Conservation (phyloP, 208 protist species). For the Lotmaria passim region DNA sequence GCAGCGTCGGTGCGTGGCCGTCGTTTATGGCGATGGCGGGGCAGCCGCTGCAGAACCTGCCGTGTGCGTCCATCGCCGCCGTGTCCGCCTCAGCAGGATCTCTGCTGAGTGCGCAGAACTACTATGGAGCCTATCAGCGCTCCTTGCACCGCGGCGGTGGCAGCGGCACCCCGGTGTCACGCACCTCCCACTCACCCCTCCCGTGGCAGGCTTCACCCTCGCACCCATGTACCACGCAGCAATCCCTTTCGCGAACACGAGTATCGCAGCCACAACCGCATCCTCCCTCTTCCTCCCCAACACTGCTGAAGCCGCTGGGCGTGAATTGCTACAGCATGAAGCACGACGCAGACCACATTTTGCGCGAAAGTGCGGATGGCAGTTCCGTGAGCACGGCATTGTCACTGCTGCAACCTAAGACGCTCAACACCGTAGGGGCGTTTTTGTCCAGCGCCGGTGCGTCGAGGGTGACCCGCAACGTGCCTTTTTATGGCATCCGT, state of each 20-base stretch:
- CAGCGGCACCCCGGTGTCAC: not conserved
- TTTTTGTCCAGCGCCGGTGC: not conserved
- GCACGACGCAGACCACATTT: too few species aligned
- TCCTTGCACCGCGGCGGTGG: not conserved
- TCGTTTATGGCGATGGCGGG: not conserved
- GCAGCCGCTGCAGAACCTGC: not conserved
- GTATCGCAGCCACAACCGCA: too few species aligned
- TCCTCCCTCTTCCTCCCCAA: too few species aligned
- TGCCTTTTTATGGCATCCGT: slow-evolving; percentile 15
- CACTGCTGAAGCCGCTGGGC: too few species aligned
- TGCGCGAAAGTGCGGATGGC: not conserved
- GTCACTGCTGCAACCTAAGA: too few species aligned
- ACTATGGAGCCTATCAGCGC: slow-evolving; percentile 29
- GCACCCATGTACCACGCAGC: not conserved
- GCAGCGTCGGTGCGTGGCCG: not conserved
- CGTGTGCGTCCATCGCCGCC: not conserved
- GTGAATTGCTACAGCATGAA: too few species aligned
- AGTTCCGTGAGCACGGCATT: not conserved
- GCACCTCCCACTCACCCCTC: not conserved
- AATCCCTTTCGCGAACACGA: not conserved
- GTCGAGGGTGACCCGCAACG: not conserved
- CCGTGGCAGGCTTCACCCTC: not conserved
- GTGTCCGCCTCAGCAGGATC: not conserved
- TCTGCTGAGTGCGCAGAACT: not conserved
- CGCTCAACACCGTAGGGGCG: too few species aligned